Evolutionary conservation across 1,284 basidiomycete species (phyloP).

Genomic region (Rhizoctonia solani): DNA sequence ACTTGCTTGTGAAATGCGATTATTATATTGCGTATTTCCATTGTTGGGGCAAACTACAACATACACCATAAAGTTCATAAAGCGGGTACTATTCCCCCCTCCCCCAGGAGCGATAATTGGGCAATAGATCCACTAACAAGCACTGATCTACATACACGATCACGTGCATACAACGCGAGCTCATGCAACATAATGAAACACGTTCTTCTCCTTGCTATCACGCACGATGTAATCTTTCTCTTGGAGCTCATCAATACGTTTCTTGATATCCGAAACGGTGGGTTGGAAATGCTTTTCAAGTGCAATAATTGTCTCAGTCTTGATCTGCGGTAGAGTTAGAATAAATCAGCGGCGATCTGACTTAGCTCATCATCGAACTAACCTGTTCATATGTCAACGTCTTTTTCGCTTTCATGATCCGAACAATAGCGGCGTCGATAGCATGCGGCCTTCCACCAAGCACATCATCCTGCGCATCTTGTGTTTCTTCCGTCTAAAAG

Average conservation of each 20-base stretch:
- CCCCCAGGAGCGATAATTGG: too few species aligned
- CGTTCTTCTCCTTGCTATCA: conserved; percentile 68
- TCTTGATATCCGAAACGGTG: conserved; percentile 56
- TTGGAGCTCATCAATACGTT: conserved; percentile 54
- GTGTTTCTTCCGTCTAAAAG: conserved; percentile 79
- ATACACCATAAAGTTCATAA: not conserved
- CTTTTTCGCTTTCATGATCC: conserved; percentile 92
- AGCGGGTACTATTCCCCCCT: not conserved
- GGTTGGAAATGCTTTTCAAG: conserved; percentile 76
- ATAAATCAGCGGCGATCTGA: conserved; percentile 47
- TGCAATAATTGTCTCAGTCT: conserved; percentile 75
- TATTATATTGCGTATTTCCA: not conserved
- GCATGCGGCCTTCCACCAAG: conserved; percentile 85
- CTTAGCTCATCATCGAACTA: not conserved
- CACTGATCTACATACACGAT: conserved; percentile 8
- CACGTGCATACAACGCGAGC: conserved; percentile 28
- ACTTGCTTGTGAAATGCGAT: not conserved
- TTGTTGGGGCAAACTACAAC: not conserved
- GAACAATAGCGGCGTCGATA: conserved; percentile 91
- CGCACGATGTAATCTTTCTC: conserved; percentile 80
- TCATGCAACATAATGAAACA: conserved; percentile 78
- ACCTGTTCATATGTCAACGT: conserved; percentile 53
- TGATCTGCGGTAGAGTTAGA: conserved; percentile 74
- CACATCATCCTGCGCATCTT: conserved; percentile 80
- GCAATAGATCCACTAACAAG: not conserved